These are phyloP conservation scores for Capsaspora owczarzaki DNA, from an alignment of 78 protist genomes.

Conservation along the genomic window DNA sequence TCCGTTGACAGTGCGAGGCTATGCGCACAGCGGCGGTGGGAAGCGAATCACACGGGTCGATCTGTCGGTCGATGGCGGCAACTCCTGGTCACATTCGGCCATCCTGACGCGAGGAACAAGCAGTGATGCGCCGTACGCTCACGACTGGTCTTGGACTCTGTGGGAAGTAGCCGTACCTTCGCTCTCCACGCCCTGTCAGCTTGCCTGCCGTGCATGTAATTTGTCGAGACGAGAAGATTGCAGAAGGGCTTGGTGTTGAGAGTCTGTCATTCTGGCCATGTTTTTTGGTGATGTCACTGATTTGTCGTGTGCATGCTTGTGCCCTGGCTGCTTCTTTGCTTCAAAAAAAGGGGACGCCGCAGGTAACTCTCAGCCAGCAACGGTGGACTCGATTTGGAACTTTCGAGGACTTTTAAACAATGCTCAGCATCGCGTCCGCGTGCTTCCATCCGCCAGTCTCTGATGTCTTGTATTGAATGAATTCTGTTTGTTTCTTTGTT, in stretches of 20 bases:
- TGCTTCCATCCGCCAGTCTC: no score
- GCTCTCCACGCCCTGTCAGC: not conserved
- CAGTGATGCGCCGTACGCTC: not conserved
- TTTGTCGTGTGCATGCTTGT: not conserved
- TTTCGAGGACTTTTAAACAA: not conserved
- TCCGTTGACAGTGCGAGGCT: slow-evolving; percentile 35
- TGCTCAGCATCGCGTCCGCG: not conserved
- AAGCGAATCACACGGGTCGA: slow-evolving; percentile 81
- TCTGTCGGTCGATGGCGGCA: slow-evolving; percentile 66
- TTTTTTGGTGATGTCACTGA: not conserved
- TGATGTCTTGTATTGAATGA: no score
- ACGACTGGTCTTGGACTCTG: not conserved
- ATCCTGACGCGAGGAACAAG: not conserved
- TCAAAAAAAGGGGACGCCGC: not conserved
- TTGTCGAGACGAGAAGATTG: not conserved
- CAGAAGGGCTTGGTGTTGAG: no score
- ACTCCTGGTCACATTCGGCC: slow-evolving; percentile 46
- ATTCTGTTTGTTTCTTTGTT: no score
- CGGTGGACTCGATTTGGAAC: not conserved
- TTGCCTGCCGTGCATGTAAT: not conserved
- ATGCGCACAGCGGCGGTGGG: slow-evolving; percentile 80
- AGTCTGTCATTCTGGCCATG: not conserved
- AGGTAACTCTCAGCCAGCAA: not conserved
- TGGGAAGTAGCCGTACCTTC: not conserved
- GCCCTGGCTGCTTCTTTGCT: not conserved